Evolutionary conservation across 495 filamentous ascomycete genomes (phyloP).

Genomic region (Trypethelium eluteriae): DNA sequence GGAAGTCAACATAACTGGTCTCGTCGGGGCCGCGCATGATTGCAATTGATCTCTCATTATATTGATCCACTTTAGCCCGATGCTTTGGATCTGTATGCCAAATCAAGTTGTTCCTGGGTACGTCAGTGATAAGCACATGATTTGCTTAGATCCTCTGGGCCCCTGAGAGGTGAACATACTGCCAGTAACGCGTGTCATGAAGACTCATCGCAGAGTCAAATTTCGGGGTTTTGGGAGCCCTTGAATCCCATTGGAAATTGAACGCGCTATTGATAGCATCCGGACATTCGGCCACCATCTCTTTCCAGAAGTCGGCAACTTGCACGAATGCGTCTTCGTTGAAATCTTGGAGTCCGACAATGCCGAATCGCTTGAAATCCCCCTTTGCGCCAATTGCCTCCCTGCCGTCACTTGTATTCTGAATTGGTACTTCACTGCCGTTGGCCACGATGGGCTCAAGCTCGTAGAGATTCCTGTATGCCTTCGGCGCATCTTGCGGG

Average conservation of each 20-base stretch:
- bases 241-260: constrained; percentile 26
- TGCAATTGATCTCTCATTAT: constrained; percentile 16
- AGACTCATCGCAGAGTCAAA: constrained; percentile 25
- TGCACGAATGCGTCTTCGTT: constrained; percentile 19
- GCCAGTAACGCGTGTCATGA: constrained; percentile 23
- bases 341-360: constrained; percentile 19
- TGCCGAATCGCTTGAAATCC: constrained; percentile 25
- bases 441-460: constrained; percentile 22
- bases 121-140: neutral
- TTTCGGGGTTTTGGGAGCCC: constrained; percentile 15
- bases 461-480: constrained; percentile 19
- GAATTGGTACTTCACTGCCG: constrained; percentile 21
- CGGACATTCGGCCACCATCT: constrained; percentile 20
- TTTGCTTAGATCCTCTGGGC: neutral
- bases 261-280: constrained; percentile 17
- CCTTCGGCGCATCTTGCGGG: constrained; percentile 17
- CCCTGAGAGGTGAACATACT: constrained; percentile 11
- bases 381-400: constrained; percentile 21
- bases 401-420: constrained; percentile 24
- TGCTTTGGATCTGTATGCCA: constrained; percentile 16
- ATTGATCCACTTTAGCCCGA: constrained; percentile 11
- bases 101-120: constrained; percentile 19
- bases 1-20: constrained; percentile 18
- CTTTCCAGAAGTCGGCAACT: constrained; percentile 19
- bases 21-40: constrained; percentile 21